phyloP scores from a whole-genome alignment of 108 stramenopile genomes.

The Discostella stelligeroides region DNA sequence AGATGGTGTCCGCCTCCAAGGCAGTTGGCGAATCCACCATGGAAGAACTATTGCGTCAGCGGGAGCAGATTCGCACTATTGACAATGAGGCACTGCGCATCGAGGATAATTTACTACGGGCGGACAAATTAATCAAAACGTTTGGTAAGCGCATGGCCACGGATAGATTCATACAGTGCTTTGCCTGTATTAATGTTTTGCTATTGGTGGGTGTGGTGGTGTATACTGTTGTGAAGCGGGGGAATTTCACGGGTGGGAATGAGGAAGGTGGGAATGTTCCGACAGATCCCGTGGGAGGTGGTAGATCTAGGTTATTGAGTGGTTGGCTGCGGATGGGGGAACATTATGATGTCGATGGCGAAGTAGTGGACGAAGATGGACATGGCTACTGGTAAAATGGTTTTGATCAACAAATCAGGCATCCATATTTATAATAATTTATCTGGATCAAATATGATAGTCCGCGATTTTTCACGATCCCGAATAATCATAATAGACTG shows the following conservation, averaged over 20 bases:
- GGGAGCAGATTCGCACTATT: constrained; percentile 86
- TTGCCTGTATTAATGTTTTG: constrained; percentile 85
- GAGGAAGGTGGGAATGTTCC: constrained; percentile 26
- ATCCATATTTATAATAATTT: too few species aligned
- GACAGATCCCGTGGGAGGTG: constrained; percentile 46
- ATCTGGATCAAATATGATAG: too few species aligned
- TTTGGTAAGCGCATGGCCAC: constrained; percentile 95
- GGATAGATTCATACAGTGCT: constrained; percentile 94
- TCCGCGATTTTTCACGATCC: too few species aligned
- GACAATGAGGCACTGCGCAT: constrained; percentile 89
- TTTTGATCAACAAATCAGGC: too few species aligned
- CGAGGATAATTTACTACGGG: constrained; percentile 82
- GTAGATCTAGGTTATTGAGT: constrained; percentile 19
- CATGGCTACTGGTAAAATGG: too few species aligned
- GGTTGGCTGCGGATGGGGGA: constrained; percentile 15
- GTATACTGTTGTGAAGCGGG: constrained; percentile 75
- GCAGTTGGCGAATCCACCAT: constrained; percentile 82
- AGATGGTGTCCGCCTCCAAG: constrained; percentile 79
- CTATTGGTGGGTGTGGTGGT: constrained; percentile 84
- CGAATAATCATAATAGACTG: constrained; percentile 56
- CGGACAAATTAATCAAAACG: constrained; percentile 89
- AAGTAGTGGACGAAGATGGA: too few species aligned
- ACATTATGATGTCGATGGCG: background rate
- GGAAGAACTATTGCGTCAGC: constrained; percentile 88
- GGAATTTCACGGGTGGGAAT: too few species aligned